Base-by-base conservation (phyloP, 139 green algal genomes). In the Trebouxia sp. region DNA sequence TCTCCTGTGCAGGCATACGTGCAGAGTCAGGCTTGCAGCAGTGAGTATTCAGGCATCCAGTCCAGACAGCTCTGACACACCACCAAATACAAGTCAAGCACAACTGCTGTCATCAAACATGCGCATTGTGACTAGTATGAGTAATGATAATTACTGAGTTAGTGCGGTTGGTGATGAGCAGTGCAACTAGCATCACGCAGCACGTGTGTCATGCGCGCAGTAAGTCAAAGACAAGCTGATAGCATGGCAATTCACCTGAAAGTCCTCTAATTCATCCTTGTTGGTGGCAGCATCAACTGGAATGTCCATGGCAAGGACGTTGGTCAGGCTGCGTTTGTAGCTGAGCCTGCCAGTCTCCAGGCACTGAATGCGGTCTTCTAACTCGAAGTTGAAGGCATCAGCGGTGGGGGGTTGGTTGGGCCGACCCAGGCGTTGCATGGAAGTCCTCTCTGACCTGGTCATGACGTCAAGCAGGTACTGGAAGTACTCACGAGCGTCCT, bases 401-500 rank as follows among this genome's bases (percentile, higher is more conserved):
- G 75, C 30, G 28, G 65, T 85, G 43, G 58, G 22, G 67, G 81
- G 39, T 0, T 39, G 41, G 0, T 28, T 32, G 10, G 69, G 76
- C 14, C 35, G 80, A 3, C 53, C 62, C 80, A 93, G 72, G 79
- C 87, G 84, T 1, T 55, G 66, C 15, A 70, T 84, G 7, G 69
- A 83, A 0, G 38, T 74, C 28, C 62, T 82, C 83, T 95, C 91
- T 11, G 89, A 82, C 1, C 85, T 55, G 0, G 56, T 72, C 75
- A 94, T 65, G 37, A 92, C 80, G 41, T 95, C 87, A 43, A 99
- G 82, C 20, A 99, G 82, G 90, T 99, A 87, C 55, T 91, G 84
- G 32, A 96, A 96, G 84, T 94, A 99, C 89, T 99, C 96, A 24
- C 90, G 66, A 0, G 96, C 94, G 79, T 99, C 97, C 88, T 98